Conservation (phyloP, 306 rosid species). For the Cyclanthera cordifolia region DNA sequence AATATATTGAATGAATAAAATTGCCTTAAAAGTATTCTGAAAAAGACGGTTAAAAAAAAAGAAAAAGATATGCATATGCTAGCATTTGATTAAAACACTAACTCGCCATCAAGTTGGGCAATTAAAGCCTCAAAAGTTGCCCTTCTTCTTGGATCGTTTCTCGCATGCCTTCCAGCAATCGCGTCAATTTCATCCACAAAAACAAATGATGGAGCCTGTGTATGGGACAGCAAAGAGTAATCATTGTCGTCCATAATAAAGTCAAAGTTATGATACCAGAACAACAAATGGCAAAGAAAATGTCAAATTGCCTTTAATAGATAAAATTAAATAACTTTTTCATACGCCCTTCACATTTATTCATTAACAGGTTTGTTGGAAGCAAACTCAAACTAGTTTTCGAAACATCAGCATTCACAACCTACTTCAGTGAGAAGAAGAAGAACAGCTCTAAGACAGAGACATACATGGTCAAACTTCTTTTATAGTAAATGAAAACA, state of each 20-base stretch:
- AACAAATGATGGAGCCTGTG: conserved; percentile 85
- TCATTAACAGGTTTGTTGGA: neutral
- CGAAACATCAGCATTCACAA: neutral
- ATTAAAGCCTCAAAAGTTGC: conserved; percentile 93
- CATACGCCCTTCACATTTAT: neutral
- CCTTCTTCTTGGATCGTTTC: conserved; percentile 81
- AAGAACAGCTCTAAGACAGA: neutral
- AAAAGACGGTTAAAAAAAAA: too few species aligned
- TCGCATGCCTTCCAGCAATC: conserved; percentile 92
- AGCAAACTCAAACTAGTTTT: neutral
- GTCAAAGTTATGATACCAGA: neutral
- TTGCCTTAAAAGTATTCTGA: neutral
- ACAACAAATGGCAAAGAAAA: neutral
- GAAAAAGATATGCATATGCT: neutral
- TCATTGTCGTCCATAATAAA: neutral
- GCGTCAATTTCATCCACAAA: conserved; percentile 99
- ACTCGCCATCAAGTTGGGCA: conserved; percentile 95
- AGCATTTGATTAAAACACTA: conserved; percentile 26
- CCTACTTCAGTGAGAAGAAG: neutral
- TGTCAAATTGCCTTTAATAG: neutral
- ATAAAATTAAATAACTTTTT: neutral
- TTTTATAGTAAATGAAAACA: too few species aligned
- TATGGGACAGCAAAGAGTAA: neutral
- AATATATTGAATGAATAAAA: neutral
- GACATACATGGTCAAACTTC: neutral